Percentiles rank a stretch among this genome's conserved stretches.
Evolutionary conservation across 129 eudicot genomes (phyloP).

Genomic region (Glebionis coronaria): DNA sequence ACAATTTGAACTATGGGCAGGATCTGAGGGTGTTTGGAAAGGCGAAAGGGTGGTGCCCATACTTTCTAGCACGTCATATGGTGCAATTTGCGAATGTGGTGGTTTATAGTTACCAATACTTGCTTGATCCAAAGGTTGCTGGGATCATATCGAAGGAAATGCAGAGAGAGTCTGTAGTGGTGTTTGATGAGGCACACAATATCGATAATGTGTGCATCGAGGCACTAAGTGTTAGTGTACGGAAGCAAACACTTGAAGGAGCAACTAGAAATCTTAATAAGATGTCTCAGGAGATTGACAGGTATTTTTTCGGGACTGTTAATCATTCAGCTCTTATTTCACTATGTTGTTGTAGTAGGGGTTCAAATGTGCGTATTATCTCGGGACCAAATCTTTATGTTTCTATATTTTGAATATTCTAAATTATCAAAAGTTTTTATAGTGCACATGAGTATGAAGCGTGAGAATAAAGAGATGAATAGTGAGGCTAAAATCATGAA

Average conservation of each 20-base stretch:
- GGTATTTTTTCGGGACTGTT: conserved; percentile 43
- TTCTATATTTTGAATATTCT: no score
- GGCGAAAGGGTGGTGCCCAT: conserved; percentile 93
- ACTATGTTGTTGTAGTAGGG: background rate
- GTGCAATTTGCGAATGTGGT: conserved; percentile 97
- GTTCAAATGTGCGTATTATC: no score
- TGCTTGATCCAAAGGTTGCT: conserved; percentile 98
- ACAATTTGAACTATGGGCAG: conserved; percentile 35
- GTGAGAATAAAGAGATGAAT: no score
- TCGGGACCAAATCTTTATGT: no score
- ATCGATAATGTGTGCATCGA: conserved; percentile 97
- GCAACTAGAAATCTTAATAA: conserved; percentile 74
- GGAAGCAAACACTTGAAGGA: conserved; percentile 95
- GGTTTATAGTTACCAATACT: conserved; percentile 92
- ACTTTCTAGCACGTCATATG: conserved; percentile 92
- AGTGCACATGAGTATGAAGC: no score
- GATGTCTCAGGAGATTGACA: conserved; percentile 86
- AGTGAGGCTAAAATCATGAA: no score
- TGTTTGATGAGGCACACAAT: conserved; percentile 98
- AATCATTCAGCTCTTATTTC: background rate
- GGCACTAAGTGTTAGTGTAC: conserved; percentile 92
- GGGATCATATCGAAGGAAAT: conserved; percentile 94
- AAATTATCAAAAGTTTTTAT: no score
- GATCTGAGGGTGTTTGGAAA: conserved; percentile 86
- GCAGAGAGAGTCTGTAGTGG: conserved; percentile 92